Conservation (phyloP, 2,329 filamentous ascomycete species). For the Orbilia blumenaviensis region DNA sequence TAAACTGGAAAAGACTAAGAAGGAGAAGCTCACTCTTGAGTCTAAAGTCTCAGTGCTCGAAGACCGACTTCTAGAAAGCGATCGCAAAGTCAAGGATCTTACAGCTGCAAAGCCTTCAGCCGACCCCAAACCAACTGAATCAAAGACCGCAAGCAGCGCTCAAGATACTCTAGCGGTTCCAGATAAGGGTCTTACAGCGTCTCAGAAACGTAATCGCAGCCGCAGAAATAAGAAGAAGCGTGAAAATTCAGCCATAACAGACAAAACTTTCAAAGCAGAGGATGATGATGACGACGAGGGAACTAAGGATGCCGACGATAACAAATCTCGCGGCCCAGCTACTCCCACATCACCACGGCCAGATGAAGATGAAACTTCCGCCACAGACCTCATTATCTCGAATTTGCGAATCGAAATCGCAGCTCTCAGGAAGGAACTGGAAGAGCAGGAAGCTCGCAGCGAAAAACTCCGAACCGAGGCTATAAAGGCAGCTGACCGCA, state of each 20-base stretch:
- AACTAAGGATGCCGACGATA: constrained; percentile 25
- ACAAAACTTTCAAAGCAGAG: constrained; percentile 66
- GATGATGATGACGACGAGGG: constrained; percentile 57
- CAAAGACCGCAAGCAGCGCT: constrained; percentile 17
- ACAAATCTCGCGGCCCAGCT: constrained; percentile 8
- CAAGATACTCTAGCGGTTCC: constrained; percentile 41
- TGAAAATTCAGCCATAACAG: constrained; percentile 60
- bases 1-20: constrained; percentile 45
- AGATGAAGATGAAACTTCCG: constrained; percentile 37
- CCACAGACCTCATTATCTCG: constrained; percentile 48
- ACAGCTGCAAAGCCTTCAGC: constrained; percentile 16
- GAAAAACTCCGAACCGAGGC: constrained; percentile 75
- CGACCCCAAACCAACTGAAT: constrained; percentile 12
- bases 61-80: constrained; percentile 57
- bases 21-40: constrained; percentile 56
- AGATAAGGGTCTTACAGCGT: constrained; percentile 35
- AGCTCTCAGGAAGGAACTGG: constrained; percentile 62
- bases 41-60: constrained; percentile 59
- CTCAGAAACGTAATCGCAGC: constrained; percentile 53
- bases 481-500: constrained; percentile 78
- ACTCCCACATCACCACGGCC: constrained; percentile 26
- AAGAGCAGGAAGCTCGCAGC: constrained; percentile 77
- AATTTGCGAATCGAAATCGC: constrained; percentile 59
- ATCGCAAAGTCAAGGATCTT: constrained; percentile 28
- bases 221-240: constrained; percentile 58